phyloP scores from a whole-genome alignment of 176 grass and related monocot species.

The Stipa capillata region DNA sequence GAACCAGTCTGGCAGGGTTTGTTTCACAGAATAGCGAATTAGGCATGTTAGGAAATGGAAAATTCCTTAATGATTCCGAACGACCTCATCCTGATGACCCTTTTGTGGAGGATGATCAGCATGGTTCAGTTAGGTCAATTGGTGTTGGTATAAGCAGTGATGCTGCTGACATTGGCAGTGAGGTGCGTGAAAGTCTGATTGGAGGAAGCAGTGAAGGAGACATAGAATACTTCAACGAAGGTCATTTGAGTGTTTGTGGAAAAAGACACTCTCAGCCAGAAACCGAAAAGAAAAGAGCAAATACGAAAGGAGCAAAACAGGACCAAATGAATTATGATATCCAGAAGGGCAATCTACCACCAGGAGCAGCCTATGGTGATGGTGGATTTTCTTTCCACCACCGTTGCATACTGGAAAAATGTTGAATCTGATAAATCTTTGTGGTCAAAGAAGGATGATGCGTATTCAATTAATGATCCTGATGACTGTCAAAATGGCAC shows the following conservation, averaged over 20 bases:
- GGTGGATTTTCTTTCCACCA: conserved; percentile 79
- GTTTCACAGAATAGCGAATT: conserved; percentile 85
- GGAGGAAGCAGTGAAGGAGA: conserved; percentile 98
- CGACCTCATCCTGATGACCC: conserved; percentile 56
- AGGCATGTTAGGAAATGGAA: conserved; percentile 75
- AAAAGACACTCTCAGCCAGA: conserved; percentile 51
- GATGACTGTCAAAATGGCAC: conserved; percentile 64
- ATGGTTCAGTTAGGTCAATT: conserved; percentile 95
- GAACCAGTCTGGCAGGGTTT: conserved; percentile 96
- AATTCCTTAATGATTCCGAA: conserved; percentile 44
- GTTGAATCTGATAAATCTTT: conserved; percentile 43
- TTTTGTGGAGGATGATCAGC: conserved; percentile 95
- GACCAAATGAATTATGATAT: conserved; percentile 35
- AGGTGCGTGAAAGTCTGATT: conserved; percentile 92
- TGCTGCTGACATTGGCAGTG: conserved; percentile 94
- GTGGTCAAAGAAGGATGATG: conserved; percentile 57
- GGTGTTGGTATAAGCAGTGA: conserved; percentile 93
- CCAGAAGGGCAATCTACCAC: conserved; percentile 36
- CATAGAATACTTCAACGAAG: conserved; percentile 61
- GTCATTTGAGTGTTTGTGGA: conserved; percentile 49
- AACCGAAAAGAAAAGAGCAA: conserved; percentile 41
- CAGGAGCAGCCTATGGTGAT: conserved; percentile 30
- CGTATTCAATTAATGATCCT: conserved; percentile 39
- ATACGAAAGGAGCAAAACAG: conserved; percentile 36
- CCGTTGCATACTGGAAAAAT: conserved; percentile 46